Conservation (phyloP, 306 rosid species). For the Citrullus colocynthis region DNA sequence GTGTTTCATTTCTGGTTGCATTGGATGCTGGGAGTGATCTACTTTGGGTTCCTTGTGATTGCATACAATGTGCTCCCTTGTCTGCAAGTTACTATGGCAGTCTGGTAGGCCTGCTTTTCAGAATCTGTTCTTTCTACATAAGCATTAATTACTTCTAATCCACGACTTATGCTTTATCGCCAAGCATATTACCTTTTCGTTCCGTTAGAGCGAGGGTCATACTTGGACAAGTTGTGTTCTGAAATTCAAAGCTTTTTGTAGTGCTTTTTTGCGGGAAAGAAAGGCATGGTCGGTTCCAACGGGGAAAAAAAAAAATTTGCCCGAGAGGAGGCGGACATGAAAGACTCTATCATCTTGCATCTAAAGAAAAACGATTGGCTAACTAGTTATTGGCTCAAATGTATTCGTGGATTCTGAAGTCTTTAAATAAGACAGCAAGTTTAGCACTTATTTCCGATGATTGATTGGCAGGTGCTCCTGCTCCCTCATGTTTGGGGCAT, state of each 20-base stretch:
- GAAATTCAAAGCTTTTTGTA: not conserved
- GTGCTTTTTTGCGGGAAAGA: not conserved
- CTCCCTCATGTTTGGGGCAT: conserved; percentile 93
- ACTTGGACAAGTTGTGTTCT: not conserved
- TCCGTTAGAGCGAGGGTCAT: not conserved
- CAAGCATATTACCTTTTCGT: not conserved
- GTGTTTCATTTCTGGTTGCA: conserved; percentile 82
- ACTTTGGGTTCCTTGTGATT: conserved; percentile 93
- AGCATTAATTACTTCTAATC: not conserved
- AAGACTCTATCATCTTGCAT: not conserved
- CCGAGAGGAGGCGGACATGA: not conserved
- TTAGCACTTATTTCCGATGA: conserved; percentile 84
- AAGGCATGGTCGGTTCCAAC: not conserved
- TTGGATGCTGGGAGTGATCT: conserved; percentile 91
- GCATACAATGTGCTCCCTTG: conserved; percentile 81
- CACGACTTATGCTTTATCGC: not conserved
- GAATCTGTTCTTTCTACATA: not conserved
- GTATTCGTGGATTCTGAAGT: conserved; percentile 21
- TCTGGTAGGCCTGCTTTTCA: conserved; percentile 43
- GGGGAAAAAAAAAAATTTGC: not conserved
- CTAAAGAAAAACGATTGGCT: conserved; percentile 1
- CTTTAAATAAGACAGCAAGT: conserved; percentile 34
- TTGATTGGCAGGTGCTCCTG: conserved; percentile 99
- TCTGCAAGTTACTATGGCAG: conserved; percentile 48
- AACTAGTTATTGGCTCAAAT: conserved; percentile 3